Percentiles rank a stretch among this genome's conserved stretches.
Conservation (phyloP, 257 asterid genomes). For the Petunia secreta region DNA sequence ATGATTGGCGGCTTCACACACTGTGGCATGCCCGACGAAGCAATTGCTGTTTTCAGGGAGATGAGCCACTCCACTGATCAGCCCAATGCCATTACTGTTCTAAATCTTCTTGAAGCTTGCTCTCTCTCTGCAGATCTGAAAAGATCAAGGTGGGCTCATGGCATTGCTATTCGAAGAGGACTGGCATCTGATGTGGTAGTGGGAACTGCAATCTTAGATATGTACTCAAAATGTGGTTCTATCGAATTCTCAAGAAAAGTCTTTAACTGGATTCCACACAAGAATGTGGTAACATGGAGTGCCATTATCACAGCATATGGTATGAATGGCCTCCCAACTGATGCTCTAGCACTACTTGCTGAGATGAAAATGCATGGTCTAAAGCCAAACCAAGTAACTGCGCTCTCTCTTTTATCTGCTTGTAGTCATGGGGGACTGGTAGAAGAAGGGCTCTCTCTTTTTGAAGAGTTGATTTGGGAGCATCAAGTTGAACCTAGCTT, state of each 20-base stretch:
- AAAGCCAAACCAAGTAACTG: constrained; percentile 71
- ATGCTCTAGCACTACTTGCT: constrained; percentile 64
- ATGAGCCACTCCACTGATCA: constrained; percentile 49
- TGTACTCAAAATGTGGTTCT: constrained; percentile 89
- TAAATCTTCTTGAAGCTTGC: constrained; percentile 85
- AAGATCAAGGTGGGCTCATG: constrained; percentile 73
- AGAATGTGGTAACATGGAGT: constrained; percentile 72
- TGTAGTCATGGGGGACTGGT: constrained; percentile 96
- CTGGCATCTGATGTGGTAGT: constrained; percentile 61
- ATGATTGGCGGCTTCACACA: constrained; percentile 82
- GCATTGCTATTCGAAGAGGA: constrained; percentile 64
- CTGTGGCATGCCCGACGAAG: constrained; percentile 80
- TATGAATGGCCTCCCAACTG: constrained; percentile 71
- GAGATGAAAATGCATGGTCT: constrained; percentile 65
- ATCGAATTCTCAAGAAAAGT: constrained; percentile 64
- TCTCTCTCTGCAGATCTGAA: constrained; percentile 66
- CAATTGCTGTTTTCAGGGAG: constrained; percentile 57
- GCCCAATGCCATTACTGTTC: constrained; percentile 58
- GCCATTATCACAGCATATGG: constrained; percentile 87
- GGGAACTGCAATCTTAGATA: constrained; percentile 84
- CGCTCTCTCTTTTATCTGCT: constrained; percentile 70
- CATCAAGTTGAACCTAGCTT: constrained; percentile 46
- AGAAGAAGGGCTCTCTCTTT: constrained; percentile 66
- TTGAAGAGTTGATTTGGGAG: constrained; percentile 50
- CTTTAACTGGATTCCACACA: constrained; percentile 59